A percentile compares a stretch with the other conserved stretches of the same genome.
Conservation (phyloP, 1,284 basidiomycete genomes). For the Butyriboletus appendiculatus region DNA sequence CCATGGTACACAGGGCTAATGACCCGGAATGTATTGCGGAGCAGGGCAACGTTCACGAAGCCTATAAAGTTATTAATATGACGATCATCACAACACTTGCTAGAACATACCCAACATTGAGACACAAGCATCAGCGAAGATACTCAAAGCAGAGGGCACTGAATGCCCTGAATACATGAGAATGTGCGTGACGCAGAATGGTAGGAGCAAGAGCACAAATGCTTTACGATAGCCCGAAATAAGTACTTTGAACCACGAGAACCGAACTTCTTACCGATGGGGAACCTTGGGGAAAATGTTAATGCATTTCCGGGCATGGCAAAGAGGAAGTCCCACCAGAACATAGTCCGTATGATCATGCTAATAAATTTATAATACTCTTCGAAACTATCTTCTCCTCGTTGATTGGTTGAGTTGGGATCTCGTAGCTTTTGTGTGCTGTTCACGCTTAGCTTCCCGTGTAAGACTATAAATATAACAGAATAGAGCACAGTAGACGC, state of each 20-base stretch:
- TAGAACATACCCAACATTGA: conserved; percentile 53
- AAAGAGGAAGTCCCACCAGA: conserved; percentile 52
- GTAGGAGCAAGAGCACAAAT: conserved; percentile 60
- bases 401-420: conserved; percentile 47
- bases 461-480: conserved; percentile 56
- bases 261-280: conserved; percentile 47
- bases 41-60: conserved; percentile 59
- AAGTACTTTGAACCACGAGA: neutral
- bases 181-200: conserved; percentile 56
- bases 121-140: conserved; percentile 55
- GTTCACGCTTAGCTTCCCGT: conserved; percentile 47
- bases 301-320: conserved; percentile 8
- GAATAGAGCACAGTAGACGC: conserved; percentile 58
- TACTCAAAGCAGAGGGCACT: conserved; percentile 46
- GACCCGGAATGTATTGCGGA: conserved; percentile 68
- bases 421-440: conserved; percentile 51
- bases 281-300: conserved; percentile 48
- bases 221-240: conserved; percentile 37
- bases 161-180: conserved; percentile 47
- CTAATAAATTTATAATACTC: conserved; percentile 61
- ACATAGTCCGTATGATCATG: conserved; percentile 60
- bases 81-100: conserved; percentile 1
- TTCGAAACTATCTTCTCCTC: conserved; percentile 45
- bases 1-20: conserved; percentile 53
- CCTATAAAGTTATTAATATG: conserved; percentile 41